These are phyloP conservation scores for Tuber borchii DNA, from an alignment of 495 filamentous ascomycete genomes.

Conservation along the genomic window DNA sequence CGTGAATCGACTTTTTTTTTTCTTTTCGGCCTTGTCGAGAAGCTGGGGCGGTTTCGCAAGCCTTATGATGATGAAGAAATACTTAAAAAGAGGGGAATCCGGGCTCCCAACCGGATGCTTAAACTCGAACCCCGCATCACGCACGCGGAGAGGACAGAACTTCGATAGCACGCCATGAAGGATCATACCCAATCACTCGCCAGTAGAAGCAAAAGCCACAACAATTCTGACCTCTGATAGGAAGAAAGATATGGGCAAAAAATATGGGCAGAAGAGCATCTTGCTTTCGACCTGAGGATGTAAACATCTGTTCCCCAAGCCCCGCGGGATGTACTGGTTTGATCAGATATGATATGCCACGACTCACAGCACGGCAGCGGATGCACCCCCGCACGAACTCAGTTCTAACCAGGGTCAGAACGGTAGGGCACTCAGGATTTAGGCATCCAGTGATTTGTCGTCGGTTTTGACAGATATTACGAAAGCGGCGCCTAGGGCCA, in stretches of 20 bases:
- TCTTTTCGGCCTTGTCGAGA: not conserved
- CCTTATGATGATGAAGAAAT: not conserved
- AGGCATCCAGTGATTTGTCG: not conserved
- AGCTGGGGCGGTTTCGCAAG: not conserved
- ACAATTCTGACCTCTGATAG: not conserved
- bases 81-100: not conserved
- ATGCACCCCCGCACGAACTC: not conserved
- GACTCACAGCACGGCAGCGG: not conserved
- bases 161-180: not conserved
- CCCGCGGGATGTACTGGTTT: not conserved
- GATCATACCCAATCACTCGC: not conserved
- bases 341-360: not conserved
- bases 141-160: not conserved
- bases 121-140: not conserved
- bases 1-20: not conserved
- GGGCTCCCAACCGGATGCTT: not conserved
- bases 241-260: not conserved
- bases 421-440: not conserved
- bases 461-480: not conserved
- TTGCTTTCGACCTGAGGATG: not conserved
- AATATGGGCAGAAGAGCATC: not conserved
- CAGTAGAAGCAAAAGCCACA: not conserved
- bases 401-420: not conserved
- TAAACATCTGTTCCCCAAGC: not conserved
- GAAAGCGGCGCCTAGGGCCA: not conserved